Evolutionary conservation across 192 early-diverging fungal genomes (phyloP).

Genomic region (Linnemannia elongata): DNA sequence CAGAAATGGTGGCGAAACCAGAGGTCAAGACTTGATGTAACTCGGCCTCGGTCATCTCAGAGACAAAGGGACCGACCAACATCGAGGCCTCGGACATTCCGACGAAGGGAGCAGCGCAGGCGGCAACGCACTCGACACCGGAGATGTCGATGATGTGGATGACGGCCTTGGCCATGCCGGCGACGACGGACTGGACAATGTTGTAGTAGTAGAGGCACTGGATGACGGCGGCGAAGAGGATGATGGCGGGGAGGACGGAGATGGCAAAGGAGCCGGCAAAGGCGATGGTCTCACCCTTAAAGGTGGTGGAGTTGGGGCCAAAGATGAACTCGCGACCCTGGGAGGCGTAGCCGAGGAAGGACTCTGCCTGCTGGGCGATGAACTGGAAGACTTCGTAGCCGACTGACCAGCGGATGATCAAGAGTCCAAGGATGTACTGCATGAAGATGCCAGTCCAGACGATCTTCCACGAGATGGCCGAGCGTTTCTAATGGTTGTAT

Average conservation of each 20-base stretch:
- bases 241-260: constrained; percentile 83
- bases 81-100: constrained; percentile 87
- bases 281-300: constrained; percentile 22
- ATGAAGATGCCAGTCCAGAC: constrained; percentile 78
- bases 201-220: constrained; percentile 88
- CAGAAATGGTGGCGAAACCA: constrained; percentile 92
- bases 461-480: constrained; percentile 80
- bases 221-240: constrained; percentile 91
- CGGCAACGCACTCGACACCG: constrained; percentile 88
- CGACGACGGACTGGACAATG: constrained; percentile 86
- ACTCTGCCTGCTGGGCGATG: constrained; percentile 65
- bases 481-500: constrained; percentile 56
- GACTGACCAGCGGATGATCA: constrained; percentile 79
- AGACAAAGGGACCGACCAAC: constrained; percentile 84
- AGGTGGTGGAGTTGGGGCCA: constrained; percentile 59
- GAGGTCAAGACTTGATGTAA: constrained; percentile 90
- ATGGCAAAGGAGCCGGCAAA: constrained; percentile 69
- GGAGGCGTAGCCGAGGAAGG: constrained; percentile 74
- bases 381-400: constrained; percentile 83
- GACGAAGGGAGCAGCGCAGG: constrained; percentile 88
- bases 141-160: constrained; percentile 80
- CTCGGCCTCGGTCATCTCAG: constrained; percentile 88
- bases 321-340: constrained; percentile 82
- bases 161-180: constrained; percentile 74
- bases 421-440: constrained; percentile 85